These are phyloP conservation scores for Penicillium sp. DNA, from an alignment of 2,329 filamentous ascomycete genomes.

Conservation along the genomic window DNA sequence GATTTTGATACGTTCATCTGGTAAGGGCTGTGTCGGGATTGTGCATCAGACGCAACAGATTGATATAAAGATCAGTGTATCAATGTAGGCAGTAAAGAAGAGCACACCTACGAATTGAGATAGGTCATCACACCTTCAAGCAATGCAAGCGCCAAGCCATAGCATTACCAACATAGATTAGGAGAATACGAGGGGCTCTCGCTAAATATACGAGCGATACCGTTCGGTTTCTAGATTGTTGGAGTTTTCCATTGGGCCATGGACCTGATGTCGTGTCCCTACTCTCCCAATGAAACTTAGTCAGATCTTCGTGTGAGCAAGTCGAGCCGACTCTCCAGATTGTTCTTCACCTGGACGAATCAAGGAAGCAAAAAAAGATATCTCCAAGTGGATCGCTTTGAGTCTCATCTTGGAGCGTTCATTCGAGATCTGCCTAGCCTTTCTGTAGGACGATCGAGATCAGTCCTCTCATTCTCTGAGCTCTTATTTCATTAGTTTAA, in stretches of 20 bases:
- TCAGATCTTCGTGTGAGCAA: neutral
- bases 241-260: neutral
- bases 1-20: neutral
- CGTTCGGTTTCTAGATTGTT: neutral
- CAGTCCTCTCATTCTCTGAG: neutral
- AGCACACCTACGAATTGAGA: neutral
- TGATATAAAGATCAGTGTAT: neutral
- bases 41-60: neutral
- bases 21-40: neutral
- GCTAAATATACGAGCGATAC: neutral
- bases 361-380: neutral
- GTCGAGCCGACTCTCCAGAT: neutral
- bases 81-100: too few relatives aligned
- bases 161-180: neutral
- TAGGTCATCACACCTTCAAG: neutral
- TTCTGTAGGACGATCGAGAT: neutral
- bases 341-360: neutral
- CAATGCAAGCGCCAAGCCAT: neutral
- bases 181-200: neutral
- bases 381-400: neutral
- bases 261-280: neutral
- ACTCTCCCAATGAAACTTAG: neutral
- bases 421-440: neutral
- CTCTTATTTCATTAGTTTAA: neutral
- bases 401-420: neutral